Percentiles rank a stretch among this genome's conserved stretches.
Evolutionary conservation across 176 grass and related monocot species (phyloP).

Genomic region (Aegilops speltoides): DNA sequence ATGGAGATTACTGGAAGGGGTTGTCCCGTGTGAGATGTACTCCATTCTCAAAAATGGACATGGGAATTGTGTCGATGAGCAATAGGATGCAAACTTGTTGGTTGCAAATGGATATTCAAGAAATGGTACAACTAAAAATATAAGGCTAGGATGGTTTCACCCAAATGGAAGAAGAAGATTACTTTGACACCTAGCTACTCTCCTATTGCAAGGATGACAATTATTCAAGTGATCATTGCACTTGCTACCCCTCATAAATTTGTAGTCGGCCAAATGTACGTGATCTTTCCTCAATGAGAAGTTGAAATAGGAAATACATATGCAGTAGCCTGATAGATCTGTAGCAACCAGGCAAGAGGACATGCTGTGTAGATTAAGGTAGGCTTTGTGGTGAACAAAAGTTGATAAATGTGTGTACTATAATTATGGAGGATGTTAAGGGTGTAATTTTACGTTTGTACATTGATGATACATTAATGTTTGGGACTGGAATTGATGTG

Average conservation of each 20-base stretch:
- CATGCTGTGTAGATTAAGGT: background rate
- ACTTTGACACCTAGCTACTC: background rate
- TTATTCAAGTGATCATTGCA: background rate
- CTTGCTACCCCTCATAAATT: background rate
- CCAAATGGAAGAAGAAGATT: background rate
- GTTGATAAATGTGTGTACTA: background rate
- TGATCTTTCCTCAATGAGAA: background rate
- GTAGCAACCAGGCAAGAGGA: background rate
- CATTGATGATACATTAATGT: background rate
- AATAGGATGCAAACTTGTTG: background rate
- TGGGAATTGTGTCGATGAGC: background rate
- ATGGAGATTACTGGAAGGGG: too few relatives aligned
- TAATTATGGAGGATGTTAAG: background rate
- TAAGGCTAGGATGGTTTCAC: background rate
- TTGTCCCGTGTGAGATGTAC: background rate
- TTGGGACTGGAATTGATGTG: background rate
- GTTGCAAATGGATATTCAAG: background rate
- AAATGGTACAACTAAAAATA: background rate
- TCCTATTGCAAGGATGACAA: background rate
- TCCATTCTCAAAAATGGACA: background rate
- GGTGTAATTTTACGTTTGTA: background rate
- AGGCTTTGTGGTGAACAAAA: background rate
- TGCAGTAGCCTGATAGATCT: background rate
- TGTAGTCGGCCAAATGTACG: background rate
- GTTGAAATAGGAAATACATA: background rate